phyloP scores from a whole-genome alignment of 2,329 filamentous ascomycete genomes.

The Rhynchosporium secalis region DNA sequence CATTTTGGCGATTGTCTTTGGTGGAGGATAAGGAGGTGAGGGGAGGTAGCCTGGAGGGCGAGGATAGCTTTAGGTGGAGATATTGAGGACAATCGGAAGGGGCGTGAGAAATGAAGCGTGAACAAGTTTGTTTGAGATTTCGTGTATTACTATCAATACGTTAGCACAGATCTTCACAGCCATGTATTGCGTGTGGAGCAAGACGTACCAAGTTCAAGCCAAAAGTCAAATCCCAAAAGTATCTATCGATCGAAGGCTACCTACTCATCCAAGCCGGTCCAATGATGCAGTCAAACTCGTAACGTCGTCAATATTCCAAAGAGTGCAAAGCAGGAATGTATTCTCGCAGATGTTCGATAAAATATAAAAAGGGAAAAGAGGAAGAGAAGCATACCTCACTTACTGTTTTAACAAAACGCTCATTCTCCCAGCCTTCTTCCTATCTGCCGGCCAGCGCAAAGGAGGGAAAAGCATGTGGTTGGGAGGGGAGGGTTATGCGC shows the following conservation, averaged over 20 bases:
- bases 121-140: slow-evolving; percentile 1
- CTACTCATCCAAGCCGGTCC: not conserved
- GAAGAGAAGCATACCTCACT: not conserved
- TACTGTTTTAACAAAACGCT: slow-evolving; percentile 2
- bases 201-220: not conserved
- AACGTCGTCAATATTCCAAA: not conserved
- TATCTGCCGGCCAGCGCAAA: not conserved
- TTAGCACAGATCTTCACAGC: not conserved
- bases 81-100: not conserved
- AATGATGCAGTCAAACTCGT: not conserved
- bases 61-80: not conserved
- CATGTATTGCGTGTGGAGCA: too few relatives aligned
- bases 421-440: not conserved
- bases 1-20: slow-evolving; percentile 46
- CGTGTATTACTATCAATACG: not conserved
- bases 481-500: not conserved
- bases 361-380: not conserved
- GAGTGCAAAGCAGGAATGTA: not conserved
- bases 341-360: not conserved
- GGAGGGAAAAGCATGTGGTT: not conserved
- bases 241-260: not conserved
- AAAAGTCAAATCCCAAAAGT: not conserved
- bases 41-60: not conserved
- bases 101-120: slow-evolving; percentile 1
- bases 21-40: slow-evolving; percentile 2